phyloP scores from a whole-genome alignment of 306 rosid species.

The Cucumis cinereus region DNA sequence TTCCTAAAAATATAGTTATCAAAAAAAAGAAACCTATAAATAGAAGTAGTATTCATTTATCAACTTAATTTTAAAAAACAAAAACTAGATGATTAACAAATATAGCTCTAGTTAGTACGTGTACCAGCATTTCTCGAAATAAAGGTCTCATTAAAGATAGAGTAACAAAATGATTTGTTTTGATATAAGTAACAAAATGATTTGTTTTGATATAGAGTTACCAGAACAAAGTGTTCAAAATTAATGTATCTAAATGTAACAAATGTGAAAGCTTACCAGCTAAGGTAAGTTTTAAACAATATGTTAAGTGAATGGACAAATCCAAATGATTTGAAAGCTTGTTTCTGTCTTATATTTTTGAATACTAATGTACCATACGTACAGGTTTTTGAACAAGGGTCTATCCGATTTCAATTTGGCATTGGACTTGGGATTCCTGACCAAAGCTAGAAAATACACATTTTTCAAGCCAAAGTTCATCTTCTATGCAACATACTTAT shows the following conservation, averaged over 20 bases:
- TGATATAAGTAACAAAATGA: background rate
- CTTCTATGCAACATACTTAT: slow-evolving; percentile 91
- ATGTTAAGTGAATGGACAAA: background rate
- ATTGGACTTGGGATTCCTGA: slow-evolving; percentile 95
- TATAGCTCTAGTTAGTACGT: too few species aligned
- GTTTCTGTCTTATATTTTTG: background rate
- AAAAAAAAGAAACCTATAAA: too few species aligned
- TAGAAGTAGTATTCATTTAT: too few species aligned
- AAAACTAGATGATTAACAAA: too few species aligned
- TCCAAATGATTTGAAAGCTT: background rate
- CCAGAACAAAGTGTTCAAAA: background rate
- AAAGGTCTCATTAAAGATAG: too few species aligned
- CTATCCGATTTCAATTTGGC: slow-evolving; percentile 95
- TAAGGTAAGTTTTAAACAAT: background rate
- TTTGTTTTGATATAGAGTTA: background rate
- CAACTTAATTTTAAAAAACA: background rate
- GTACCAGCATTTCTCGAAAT: too few species aligned
- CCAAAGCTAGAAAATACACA: slow-evolving; percentile 93
- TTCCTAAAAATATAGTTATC: too few species aligned
- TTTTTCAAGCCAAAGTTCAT: slow-evolving; percentile 97
- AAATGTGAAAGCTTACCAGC: background rate
- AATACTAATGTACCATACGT: background rate
- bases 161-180: background rate
- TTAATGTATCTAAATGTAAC: background rate
- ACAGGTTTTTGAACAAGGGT: slow-evolving; percentile 94